These are phyloP conservation scores for Xylaria arbuscula DNA, from an alignment of 2,329 filamentous ascomycete genomes.

Conservation along the genomic window DNA sequence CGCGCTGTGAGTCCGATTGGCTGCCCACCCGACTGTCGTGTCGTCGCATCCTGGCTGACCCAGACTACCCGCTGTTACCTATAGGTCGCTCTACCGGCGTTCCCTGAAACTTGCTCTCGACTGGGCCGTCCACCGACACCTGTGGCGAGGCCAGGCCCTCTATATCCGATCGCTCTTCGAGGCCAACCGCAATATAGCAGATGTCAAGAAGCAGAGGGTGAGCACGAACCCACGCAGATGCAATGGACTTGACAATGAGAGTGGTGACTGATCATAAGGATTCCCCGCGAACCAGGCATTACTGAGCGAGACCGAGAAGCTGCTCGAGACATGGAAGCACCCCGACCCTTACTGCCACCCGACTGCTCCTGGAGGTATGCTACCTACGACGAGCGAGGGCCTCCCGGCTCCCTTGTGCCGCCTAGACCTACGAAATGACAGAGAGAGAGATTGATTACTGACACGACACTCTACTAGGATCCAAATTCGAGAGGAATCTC, in stretches of 20 bases:
- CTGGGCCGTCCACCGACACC: constrained; percentile 91
- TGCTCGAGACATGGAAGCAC: constrained; percentile 96
- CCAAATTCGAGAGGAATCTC: constrained; percentile 95
- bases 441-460: constrained; percentile 17
- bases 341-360: constrained; percentile 92
- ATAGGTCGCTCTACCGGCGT: constrained; percentile 84
- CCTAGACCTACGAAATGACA: no score
- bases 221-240: constrained; percentile 12
- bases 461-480: constrained; percentile 66
- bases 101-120: constrained; percentile 93
- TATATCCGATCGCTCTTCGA: constrained; percentile 97
- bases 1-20: constrained; percentile 58
- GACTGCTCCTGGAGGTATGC: constrained; percentile 89
- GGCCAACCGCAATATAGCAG: constrained; percentile 85
- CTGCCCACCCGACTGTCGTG: neutral
- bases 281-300: constrained; percentile 69
- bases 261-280: constrained; percentile 27
- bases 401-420: neutral
- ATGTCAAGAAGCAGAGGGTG: constrained; percentile 89
- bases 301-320: constrained; percentile 85
- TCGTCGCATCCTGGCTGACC: constrained; percentile 40
- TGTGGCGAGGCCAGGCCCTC: constrained; percentile 95
- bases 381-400: neutral
- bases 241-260: constrained; percentile 25
- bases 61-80: constrained; percentile 9